Conservation (phyloP, 306 rosid genomes). For the Vigna radiata region DNA sequence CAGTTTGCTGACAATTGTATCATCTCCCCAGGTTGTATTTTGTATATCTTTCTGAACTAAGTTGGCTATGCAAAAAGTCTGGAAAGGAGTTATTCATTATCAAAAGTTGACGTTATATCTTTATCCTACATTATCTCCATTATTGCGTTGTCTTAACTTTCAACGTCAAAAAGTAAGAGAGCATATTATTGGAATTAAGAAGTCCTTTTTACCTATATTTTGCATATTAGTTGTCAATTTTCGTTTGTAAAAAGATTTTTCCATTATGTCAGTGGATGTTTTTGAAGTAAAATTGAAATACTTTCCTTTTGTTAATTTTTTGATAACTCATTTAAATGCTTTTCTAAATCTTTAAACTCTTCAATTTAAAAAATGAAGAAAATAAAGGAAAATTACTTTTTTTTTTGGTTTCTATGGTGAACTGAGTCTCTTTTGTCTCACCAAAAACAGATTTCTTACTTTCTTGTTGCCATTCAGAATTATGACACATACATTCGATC, state of each 20-base stretch:
- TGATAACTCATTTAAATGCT: slow-evolving; percentile 9
- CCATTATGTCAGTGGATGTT: background rate
- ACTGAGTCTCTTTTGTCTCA: slow-evolving; percentile 29
- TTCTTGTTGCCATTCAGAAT: slow-evolving; percentile 53
- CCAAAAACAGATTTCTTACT: slow-evolving; percentile 22
- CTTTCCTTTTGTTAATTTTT: background rate
- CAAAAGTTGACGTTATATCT: background rate
- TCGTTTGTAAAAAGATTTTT: slow-evolving; percentile 12
- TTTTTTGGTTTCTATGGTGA: slow-evolving; percentile 2
- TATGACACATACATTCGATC: slow-evolving; percentile 71
- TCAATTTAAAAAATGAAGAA: background rate
- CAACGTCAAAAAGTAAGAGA: background rate
- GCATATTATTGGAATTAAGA: background rate
- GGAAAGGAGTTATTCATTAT: background rate
- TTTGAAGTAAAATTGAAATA: slow-evolving; percentile 17
- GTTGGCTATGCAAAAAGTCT: background rate
- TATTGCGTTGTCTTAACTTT: background rate
- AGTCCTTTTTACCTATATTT: slow-evolving; percentile 12
- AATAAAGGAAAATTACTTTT: background rate
- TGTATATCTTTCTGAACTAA: slow-evolving; percentile 22
- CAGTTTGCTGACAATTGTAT: slow-evolving; percentile 75
- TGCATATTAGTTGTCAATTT: slow-evolving; percentile 12
- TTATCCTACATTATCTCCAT: slow-evolving; percentile 6
- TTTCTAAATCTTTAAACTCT: slow-evolving; percentile 3
- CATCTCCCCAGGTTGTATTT: slow-evolving; percentile 78